Evolutionary conservation across 441 rosid genomes (phyloP).

Genomic region (Pelargonium citronellum): DNA sequence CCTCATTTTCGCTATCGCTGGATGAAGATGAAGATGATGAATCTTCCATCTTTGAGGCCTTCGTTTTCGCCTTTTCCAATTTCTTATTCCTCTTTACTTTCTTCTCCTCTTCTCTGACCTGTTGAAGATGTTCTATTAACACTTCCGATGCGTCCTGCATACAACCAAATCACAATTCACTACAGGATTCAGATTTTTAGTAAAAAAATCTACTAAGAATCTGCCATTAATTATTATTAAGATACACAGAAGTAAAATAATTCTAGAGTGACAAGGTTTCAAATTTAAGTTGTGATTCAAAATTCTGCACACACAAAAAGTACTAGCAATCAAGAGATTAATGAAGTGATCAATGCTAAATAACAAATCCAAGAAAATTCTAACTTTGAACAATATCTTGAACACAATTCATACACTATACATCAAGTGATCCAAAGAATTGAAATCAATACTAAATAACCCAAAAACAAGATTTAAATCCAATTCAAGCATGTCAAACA

Average conservation of each 20-base stretch:
- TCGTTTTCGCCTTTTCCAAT: conserved; percentile 41
- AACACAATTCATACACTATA: too few species aligned
- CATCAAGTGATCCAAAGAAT: not conserved
- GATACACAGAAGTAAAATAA: too few species aligned
- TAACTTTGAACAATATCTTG: too few species aligned
- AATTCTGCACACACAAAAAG: too few species aligned
- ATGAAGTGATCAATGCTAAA: not conserved
- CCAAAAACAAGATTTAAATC: not conserved
- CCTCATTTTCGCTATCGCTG: conserved; percentile 45
- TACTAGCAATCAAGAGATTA: not conserved
- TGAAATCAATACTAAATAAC: not conserved
- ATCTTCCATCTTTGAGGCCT: conserved; percentile 28
- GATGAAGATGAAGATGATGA: conserved; percentile 41
- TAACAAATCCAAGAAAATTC: not conserved
- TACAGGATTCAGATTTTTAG: not conserved
- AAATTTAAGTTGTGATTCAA: too few species aligned
- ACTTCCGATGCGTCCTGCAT: conserved; percentile 54
- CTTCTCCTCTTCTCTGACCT: conserved; percentile 53
- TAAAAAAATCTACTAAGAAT: too few species aligned
- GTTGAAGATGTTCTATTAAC: conserved; percentile 40
- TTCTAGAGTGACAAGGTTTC: too few species aligned
- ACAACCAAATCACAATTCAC: not conserved
- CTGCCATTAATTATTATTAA: too few species aligned
- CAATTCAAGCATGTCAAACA: not conserved
- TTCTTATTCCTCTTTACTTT: conserved; percentile 47